phyloP scores from a whole-genome alignment of 2,329 filamentous ascomycete species.

The Colletotrichum eremochloae region DNA sequence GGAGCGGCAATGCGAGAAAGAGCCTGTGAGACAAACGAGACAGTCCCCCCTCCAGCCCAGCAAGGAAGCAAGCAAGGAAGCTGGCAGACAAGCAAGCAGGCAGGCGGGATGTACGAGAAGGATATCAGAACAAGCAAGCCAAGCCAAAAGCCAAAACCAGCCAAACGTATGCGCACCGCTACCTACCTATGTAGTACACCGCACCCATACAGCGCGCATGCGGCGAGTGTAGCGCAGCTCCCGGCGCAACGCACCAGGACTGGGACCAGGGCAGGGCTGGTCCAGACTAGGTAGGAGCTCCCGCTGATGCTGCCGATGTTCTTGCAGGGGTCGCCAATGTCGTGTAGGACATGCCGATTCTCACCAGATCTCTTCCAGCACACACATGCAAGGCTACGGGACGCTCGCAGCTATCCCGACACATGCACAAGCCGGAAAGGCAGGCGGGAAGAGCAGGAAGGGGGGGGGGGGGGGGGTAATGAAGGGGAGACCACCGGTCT shows the following conservation, averaged over 20 bases:
- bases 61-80: slow-evolving; percentile 2
- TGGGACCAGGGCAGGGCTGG: neutral
- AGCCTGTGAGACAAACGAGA: slow-evolving; percentile 4
- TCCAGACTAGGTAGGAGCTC: neutral
- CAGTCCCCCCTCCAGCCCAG: neutral
- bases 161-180: neutral
- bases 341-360: slow-evolving; percentile 37
- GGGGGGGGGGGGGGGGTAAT: slow-evolving; percentile 4
- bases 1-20: neutral
- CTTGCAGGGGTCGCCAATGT: neutral
- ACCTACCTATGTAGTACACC: too few relatives aligned
- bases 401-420: slow-evolving; percentile 40
- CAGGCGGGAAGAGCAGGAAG: slow-evolving; percentile 10
- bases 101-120: neutral
- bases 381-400: slow-evolving; percentile 38
- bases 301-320: slow-evolving; percentile 1
- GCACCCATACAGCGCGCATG: neutral
- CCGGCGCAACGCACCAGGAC: slow-evolving; percentile 8
- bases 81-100: neutral
- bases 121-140: neutral
- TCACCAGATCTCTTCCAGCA: slow-evolving; percentile 38
- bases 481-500: neutral
- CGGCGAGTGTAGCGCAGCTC: slow-evolving; percentile 2
- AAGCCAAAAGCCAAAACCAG: neutral
- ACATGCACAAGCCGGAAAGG: slow-evolving; percentile 41